These are phyloP conservation scores for Ophiognomonia clavigignenti-juglandacearum DNA, from an alignment of 2,329 filamentous ascomycete genomes.

Conservation along the genomic window DNA sequence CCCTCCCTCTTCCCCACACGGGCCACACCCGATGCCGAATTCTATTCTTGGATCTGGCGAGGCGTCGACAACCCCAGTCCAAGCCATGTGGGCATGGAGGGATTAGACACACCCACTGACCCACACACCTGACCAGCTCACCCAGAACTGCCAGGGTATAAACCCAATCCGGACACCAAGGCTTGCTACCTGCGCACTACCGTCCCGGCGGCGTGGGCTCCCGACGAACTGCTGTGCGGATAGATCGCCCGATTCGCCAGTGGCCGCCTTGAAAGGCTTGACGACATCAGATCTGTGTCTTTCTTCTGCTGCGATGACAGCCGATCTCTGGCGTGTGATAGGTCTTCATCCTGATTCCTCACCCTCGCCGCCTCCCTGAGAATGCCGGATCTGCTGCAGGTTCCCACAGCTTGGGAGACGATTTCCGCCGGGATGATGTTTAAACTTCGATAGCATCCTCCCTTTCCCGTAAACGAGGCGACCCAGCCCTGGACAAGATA, in stretches of 20 bases:
- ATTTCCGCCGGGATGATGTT: conserved; percentile 2
- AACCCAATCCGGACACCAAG: too few species aligned
- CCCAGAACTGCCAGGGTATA: conserved; percentile 4
- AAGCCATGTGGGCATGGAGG: too few species aligned
- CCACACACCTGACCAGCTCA: not conserved
- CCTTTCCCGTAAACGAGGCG: not conserved
- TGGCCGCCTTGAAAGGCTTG: too few species aligned
- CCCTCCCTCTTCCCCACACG: too few species aligned
- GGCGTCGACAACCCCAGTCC: too few species aligned
- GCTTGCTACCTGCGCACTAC: conserved; percentile 3
- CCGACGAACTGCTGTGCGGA: not conserved
- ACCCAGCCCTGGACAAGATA: not conserved
- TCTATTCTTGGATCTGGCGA: too few species aligned
- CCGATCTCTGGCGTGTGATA: conserved; percentile 5
- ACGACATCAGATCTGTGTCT: conserved; percentile 7
- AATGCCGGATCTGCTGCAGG: conserved; percentile 11
- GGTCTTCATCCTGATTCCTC: too few species aligned
- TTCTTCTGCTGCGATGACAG: conserved; percentile 8
- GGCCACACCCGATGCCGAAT: too few species aligned
- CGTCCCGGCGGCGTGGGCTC: conserved; percentile 10
- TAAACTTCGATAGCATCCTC: conserved; percentile 7
- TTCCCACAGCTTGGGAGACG: conserved; percentile 6
- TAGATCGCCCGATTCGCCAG: conserved; percentile 7
- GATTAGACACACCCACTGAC: too few species aligned
- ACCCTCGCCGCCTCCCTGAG: conserved; percentile 11